phyloP scores from a whole-genome alignment of 2,329 filamentous ascomycete species.

The Colletotrichum nymphaeae region DNA sequence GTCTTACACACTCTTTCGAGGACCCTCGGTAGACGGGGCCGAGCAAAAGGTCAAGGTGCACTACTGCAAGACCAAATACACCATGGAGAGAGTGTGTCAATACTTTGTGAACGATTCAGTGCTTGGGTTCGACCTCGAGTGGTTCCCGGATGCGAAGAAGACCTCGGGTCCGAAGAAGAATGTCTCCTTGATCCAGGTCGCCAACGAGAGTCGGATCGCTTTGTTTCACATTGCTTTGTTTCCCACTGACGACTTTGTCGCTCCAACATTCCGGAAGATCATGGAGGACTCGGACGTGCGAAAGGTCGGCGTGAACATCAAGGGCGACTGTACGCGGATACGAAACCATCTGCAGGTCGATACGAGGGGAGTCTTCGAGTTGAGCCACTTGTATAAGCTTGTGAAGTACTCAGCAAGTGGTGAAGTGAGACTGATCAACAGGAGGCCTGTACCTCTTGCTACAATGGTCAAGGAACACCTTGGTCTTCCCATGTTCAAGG shows the following conservation, averaged over 20 bases:
- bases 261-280: conserved; percentile 76
- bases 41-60: conserved; percentile 72
- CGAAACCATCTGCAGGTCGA: conserved; percentile 73
- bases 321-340: conserved; percentile 76
- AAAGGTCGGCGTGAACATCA: conserved; percentile 83
- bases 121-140: conserved; percentile 93
- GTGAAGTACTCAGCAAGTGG: conserved; percentile 72
- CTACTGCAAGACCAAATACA: conserved; percentile 78
- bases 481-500: conserved; percentile 81
- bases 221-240: conserved; percentile 85
- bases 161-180: conserved; percentile 69
- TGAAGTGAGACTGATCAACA: conserved; percentile 71
- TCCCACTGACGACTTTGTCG: conserved; percentile 68
- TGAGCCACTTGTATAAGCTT: conserved; percentile 84
- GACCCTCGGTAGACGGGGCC: conserved; percentile 51
- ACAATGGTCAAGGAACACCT: conserved; percentile 78
- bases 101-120: conserved; percentile 77
- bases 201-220: conserved; percentile 79
- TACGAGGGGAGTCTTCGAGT: conserved; percentile 77
- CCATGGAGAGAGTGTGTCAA: conserved; percentile 73
- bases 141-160: conserved; percentile 67
- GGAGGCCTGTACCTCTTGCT: conserved; percentile 72
- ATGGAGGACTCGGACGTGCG: conserved; percentile 77
- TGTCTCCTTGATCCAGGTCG: conserved; percentile 85
- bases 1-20: conserved; percentile 76